Evolutionary conservation across 179 eudicot species (phyloP), one percentile per base, ranked within the genome.

Genomic region (Silene vulgaris): DNA sequence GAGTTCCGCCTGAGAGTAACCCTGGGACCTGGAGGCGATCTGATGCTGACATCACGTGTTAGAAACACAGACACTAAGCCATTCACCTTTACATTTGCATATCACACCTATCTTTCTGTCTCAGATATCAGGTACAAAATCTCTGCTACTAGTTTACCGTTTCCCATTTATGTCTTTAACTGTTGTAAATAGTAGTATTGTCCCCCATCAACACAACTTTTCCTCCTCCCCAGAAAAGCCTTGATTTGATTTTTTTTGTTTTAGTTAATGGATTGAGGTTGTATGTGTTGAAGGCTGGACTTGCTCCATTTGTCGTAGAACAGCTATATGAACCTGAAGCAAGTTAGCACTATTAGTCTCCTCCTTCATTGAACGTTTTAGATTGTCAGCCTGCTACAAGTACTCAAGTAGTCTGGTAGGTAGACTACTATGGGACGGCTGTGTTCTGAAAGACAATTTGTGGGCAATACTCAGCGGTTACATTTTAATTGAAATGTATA

Each of bases 21-120:
- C 26, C 82, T 95, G 90, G 90, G 93, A 76, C 95, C 90, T 81
- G 93, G 89, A 80, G 97, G 97, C 84, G 91, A 95, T 81, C 80
- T 95, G 80, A 86, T 85, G 92, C 71, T 95, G 88, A 92, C 86
- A 72, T 92, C 99, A 72, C 91, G 99, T 14, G 82, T 95, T 79
- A 87, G 99, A 82, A 95, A 95, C 79, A 80, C 86, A 70, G 99
- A 92, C 80, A 86, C 90, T 69, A 92, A 92, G 83, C 90, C 96
- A 2, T 95, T 95, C 81, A 68, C 82, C 69, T 95, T 92, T 79
- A 92, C 94, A 78, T 92, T 95, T 88, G 99, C 99, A 14, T 90
- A 90, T 85, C 96, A 92, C 80, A 92, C 92, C 75, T 95, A 92
- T 79, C 89, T 92, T 80, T 95, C 97, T 75, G 97, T 95, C 80